Base-by-base conservation (phyloP, 768 basidiomycete genomes). In the Sporobolomyces pararoseus region DNA sequence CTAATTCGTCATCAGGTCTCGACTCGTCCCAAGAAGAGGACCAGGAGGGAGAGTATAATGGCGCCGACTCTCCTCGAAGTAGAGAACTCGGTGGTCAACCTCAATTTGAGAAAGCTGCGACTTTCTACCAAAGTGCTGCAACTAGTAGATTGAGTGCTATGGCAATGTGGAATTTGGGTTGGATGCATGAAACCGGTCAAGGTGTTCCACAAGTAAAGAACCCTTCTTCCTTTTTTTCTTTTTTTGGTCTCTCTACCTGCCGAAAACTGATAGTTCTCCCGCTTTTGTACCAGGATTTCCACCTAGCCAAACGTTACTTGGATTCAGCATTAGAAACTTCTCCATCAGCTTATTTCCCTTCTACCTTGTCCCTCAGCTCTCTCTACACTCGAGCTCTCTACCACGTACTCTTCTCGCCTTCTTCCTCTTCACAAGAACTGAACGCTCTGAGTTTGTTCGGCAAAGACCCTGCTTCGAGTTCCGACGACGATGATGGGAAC, bases 171-270 rank as follows among this genome's bases (percentile, higher is more conserved):
- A 96, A 97, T 77, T 81, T 98, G 16, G 96, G 95, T 2, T 97
- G 91, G 90, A 98, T 98, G 96, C 98, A 97, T 79, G 95, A 98
- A 81, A 91, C 92, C 75, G 96, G 96, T 0, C 79, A 90, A 27
- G 96, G 96, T 3, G 90, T 98, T 0, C 86, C 89, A 31, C 88
- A 89, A 83, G 91, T 90, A 70, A 71, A 81, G 17, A 14, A 17
- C 19, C 35, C 21, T 5, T 17, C 21, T 39, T 34, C 46, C n/a
- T n/a, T n/a, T n/a, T n/a, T n/a, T n/a, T n/a, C n/a, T n/a, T n/a
- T n/a, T n/a, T n/a, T n/a, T n/a, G 29, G 17, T 4, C 42, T 27
- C 5, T 21, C 46, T 42, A 9, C 13, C 29, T 4, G 6, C 21
- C 23, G 21, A 10, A 10, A 25, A 17, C 59, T 44, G 32, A 39